phyloP scores from a whole-genome alignment of 2,329 filamentous ascomycete genomes.

The Cryphonectria japonica region DNA sequence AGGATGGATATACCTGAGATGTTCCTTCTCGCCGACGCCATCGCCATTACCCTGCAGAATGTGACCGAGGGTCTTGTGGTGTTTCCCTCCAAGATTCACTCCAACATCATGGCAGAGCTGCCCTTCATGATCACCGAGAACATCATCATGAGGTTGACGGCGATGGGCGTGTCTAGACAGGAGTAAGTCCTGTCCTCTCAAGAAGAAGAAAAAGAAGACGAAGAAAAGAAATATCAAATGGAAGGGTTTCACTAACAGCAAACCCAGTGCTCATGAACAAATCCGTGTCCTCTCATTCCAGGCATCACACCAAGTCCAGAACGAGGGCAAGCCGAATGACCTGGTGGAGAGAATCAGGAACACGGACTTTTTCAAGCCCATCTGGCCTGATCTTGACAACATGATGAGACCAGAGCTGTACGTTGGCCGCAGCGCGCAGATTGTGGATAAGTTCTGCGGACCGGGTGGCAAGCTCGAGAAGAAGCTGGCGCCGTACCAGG shows the following conservation, averaged over 20 bases:
- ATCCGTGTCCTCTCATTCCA: conserved; percentile 82
- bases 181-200: conserved; percentile 54
- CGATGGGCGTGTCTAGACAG: conserved; percentile 72
- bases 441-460: conserved; percentile 51
- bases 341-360: conserved; percentile 76
- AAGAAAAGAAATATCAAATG: too few relatives aligned
- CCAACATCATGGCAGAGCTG: conserved; percentile 73
- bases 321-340: conserved; percentile 73
- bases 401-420: conserved; percentile 65
- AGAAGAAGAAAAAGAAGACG: too few relatives aligned
- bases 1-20: conserved; percentile 67
- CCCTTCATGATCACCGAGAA: conserved; percentile 80
- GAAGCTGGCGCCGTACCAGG: conserved; percentile 42
- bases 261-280: conserved; percentile 66
- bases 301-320: conserved; percentile 65
- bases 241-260: background rate
- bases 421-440: conserved; percentile 49
- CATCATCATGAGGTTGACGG: conserved; percentile 78
- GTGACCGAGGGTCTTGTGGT: conserved; percentile 59
- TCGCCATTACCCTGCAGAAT: conserved; percentile 57
- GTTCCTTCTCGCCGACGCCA: conserved; percentile 70
- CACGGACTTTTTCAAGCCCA: conserved; percentile 72
- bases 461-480: conserved; percentile 44
- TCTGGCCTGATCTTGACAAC: conserved; percentile 52
- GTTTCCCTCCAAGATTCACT: conserved; percentile 73